A percentile compares a stretch with the other conserved stretches of the same genome.
phyloP scores from a whole-genome alignment of 2,329 filamentous ascomycete species.

The Microdochium nivale region DNA sequence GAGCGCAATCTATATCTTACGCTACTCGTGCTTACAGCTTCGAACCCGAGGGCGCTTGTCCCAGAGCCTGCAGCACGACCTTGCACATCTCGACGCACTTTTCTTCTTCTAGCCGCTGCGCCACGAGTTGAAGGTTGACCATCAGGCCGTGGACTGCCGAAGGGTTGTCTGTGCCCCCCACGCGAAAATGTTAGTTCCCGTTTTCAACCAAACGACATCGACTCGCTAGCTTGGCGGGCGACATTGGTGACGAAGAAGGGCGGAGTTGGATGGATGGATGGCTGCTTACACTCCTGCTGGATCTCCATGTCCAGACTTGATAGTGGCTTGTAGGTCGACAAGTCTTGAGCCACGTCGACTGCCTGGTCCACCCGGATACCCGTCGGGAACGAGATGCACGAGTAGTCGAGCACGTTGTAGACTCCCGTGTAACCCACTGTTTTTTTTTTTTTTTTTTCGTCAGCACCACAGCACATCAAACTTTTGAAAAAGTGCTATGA shows the following conservation, averaged over 20 bases:
- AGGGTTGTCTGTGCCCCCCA: slow-evolving; percentile 23
- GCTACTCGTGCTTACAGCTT: neutral
- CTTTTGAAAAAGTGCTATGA: too few relatives aligned
- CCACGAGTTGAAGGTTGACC: slow-evolving; percentile 34
- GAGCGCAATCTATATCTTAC: too few relatives aligned
- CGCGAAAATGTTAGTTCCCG: neutral
- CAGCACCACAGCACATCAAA: neutral
- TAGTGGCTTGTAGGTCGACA: slow-evolving; percentile 20
- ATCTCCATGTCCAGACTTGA: slow-evolving; percentile 27
- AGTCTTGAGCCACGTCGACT: slow-evolving; percentile 21
- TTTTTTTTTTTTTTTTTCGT: too few relatives aligned
- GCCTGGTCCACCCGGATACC: slow-evolving; percentile 29
- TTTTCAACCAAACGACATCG: neutral
- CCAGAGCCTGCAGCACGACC: slow-evolving; percentile 13
- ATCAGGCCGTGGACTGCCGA: slow-evolving; percentile 30
- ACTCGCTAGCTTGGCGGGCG: neutral
- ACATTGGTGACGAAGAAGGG: neutral
- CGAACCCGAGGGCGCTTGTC: neutral
- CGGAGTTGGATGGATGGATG: neutral
- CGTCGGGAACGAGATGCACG: slow-evolving; percentile 36
- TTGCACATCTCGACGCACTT: slow-evolving; percentile 22
- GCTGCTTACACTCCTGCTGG: slow-evolving; percentile 31
- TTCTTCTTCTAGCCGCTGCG: slow-evolving; percentile 20
- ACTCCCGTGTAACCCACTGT: slow-evolving; percentile 41
- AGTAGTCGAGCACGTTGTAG: slow-evolving; percentile 39